Base-by-base conservation (phyloP, 1,284 basidiomycete species). In the Termitomyces sp. region DNA sequence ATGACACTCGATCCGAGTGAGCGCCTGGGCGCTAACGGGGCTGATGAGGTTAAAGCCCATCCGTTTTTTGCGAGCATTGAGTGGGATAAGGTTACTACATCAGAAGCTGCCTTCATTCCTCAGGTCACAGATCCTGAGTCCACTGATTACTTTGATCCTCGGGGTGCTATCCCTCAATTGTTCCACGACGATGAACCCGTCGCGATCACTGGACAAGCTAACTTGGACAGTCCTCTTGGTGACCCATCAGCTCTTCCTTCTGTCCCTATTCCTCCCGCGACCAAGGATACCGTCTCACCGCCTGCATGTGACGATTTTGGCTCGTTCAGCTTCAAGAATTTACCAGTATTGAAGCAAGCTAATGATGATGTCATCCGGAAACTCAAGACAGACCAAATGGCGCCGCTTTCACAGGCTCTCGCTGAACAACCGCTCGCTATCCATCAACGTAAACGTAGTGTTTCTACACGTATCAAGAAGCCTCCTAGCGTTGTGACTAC, bases 291-390 rank as follows among this genome's bases (percentile, higher is more conserved):
- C 19, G 69, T 72, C 41, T 78, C 77, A 16, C 16, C 39, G 21
- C 78, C 83, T 30, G 77, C 79, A 13, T 77, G 80, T 62, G 93
- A 96, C 61, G 96, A 98, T 63, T 99, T 99, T 71, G 97, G 97
- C 28, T 87, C 93, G 0, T 99, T 99, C 74, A 94, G 87, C 68
- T 99, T 95, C 82, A 98, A 98, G 78, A 99, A 99, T 64, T 69
- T 98, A 44, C 93, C 94, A 0, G 85, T 98, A 9, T 76, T 99
- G 66, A 99, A 99, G 74, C 94, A 98, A 70, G 94, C 93, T 19
- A 99, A 99, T 68, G 97, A 99, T 70, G 95, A 99, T 67, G 88
- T 99, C 60, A 97, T 99, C 63, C 85, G 93, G 53, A 96, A 97
- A 72, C 80, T 99, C 67, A 87, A 86, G 72, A 90, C 88, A 0